These are phyloP conservation scores for Taiwanofungus camphoratus DNA, from an alignment of 1,284 basidiomycete species.

Conservation along the genomic window DNA sequence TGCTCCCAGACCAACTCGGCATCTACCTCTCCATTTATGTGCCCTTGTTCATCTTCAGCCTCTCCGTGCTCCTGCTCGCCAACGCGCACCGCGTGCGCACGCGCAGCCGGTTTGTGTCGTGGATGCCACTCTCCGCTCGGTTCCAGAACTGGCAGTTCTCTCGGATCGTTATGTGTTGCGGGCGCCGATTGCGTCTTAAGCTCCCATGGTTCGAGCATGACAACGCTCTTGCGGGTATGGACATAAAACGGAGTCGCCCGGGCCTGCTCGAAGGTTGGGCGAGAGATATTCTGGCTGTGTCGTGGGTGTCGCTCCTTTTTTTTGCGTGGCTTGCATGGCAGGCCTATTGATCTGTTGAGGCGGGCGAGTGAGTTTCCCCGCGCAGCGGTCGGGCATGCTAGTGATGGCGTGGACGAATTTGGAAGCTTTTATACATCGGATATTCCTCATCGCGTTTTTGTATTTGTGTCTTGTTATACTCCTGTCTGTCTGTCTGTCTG, in stretches of 20 bases:
- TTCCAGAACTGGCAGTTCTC: slow-evolving; percentile 9
- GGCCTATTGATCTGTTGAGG: slow-evolving; percentile 17
- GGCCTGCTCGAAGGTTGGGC: slow-evolving; percentile 28
- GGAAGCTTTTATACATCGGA: too few species aligned
- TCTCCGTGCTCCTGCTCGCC: slow-evolving; percentile 24
- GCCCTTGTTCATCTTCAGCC: slow-evolving; percentile 35
- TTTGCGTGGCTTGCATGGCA: slow-evolving; percentile 24
- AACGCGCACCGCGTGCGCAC: slow-evolving; percentile 20
- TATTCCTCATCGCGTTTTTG: too few species aligned
- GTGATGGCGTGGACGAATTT: too few species aligned
- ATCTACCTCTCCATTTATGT: slow-evolving; percentile 49
- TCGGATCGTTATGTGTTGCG: slow-evolving; percentile 24
- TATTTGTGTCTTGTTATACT: too few species aligned
- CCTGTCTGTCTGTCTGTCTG: too few species aligned
- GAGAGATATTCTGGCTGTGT: slow-evolving; percentile 29
- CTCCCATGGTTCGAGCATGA: slow-evolving; percentile 18
- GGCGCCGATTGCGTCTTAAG: slow-evolving; percentile 25
- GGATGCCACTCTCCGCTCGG: slow-evolving; percentile 12
- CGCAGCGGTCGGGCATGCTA: too few species aligned
- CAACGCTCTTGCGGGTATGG: slow-evolving; percentile 4
- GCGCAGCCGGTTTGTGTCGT: slow-evolving; percentile 7
- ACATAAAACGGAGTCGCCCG: slow-evolving; percentile 9
- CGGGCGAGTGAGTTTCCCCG: background rate
- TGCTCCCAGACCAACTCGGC: slow-evolving; percentile 52
- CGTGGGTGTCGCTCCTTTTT: slow-evolving; percentile 31